These are phyloP conservation scores for Corinectria fuckeliana DNA, from an alignment of 2,329 filamentous ascomycete genomes.

Conservation along the genomic window DNA sequence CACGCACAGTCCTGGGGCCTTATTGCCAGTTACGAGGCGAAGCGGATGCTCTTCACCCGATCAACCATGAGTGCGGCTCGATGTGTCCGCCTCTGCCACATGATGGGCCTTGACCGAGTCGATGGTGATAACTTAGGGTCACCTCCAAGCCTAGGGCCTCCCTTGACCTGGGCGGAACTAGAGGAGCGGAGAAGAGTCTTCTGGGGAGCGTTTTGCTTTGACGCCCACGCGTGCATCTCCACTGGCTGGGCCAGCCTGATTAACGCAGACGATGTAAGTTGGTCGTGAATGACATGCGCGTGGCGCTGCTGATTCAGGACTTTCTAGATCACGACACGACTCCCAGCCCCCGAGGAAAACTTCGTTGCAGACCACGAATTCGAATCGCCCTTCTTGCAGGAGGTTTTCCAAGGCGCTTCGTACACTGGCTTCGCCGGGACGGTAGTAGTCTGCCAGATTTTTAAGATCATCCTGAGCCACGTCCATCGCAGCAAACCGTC, in stretches of 20 bases:
- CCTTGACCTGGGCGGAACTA: conserved; percentile 79
- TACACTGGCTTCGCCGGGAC: conserved; percentile 77
- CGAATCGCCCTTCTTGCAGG: conserved; percentile 66
- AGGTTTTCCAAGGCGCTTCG: conserved; percentile 66
- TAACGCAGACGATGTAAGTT: conserved; percentile 69
- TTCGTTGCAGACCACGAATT: conserved; percentile 72
- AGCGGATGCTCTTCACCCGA: conserved; percentile 81
- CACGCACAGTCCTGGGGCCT: conserved; percentile 84
- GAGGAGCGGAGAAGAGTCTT: conserved; percentile 82
- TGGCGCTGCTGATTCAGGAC: background rate
- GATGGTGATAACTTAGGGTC: conserved; percentile 71
- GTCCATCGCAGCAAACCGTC: conserved; percentile 73
- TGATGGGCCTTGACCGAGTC: conserved; percentile 84
- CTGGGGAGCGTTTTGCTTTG: conserved; percentile 83
- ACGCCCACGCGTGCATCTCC: conserved; percentile 85
- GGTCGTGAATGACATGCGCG: background rate
- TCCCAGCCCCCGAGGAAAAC: conserved; percentile 81
- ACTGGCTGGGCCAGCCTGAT: conserved; percentile 90
- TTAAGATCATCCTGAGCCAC: conserved; percentile 82
- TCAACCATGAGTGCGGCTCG: conserved; percentile 83
- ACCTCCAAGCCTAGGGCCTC: conserved; percentile 75
- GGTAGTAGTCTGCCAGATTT: conserved; percentile 76
- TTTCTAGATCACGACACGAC: conserved; percentile 71
- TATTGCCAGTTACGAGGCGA: conserved; percentile 81
- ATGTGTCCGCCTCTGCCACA: conserved; percentile 73